Conservation (phyloP, 2,329 filamentous ascomycete species). For the Tolypocladium pustulatum region DNA sequence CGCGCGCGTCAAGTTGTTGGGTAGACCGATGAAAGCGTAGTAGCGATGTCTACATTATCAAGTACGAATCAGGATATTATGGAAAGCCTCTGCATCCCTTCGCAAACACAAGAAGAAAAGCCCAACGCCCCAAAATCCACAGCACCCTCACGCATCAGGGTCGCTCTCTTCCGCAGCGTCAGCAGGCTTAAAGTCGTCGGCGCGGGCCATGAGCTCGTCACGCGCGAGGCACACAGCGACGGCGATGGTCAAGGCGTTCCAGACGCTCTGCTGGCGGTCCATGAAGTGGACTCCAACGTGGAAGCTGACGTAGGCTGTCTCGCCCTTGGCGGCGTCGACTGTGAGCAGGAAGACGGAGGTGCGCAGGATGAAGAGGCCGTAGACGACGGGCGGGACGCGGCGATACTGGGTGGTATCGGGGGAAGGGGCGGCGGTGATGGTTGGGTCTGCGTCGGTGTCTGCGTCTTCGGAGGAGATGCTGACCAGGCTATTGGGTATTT, state of each 20-base stretch:
- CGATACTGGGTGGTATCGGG: slow-evolving; percentile 10
- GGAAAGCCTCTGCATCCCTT: background rate
- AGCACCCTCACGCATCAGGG: slow-evolving; percentile 21
- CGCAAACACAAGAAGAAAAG: background rate
- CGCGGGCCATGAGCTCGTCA: slow-evolving; percentile 24
- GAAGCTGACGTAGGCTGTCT: slow-evolving; percentile 27
- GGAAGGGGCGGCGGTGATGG: slow-evolving; percentile 2
- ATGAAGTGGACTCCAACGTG: slow-evolving; percentile 30
- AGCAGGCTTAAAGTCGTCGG: slow-evolving; percentile 23
- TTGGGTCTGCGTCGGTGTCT: background rate
- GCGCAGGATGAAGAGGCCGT: slow-evolving; percentile 31
- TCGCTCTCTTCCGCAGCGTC: slow-evolving; percentile 22
- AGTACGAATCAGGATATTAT: background rate
- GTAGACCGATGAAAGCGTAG: background rate
- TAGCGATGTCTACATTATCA: background rate
- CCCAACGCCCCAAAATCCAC: background rate
- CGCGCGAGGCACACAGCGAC: slow-evolving; percentile 28
- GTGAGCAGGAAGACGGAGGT: slow-evolving; percentile 28
- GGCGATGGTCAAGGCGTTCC: slow-evolving; percentile 33
- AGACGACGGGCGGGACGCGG: slow-evolving; percentile 27
- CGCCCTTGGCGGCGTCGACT: slow-evolving; percentile 24
- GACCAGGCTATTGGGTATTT: too few species aligned
- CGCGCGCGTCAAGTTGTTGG: background rate
- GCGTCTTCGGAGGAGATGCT: background rate
- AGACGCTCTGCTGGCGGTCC: slow-evolving; percentile 28